Percentiles rank a stretch among this genome's conserved stretches.
Conservation (phyloP, 345 rosid genomes). For the Citrus glauca region DNA sequence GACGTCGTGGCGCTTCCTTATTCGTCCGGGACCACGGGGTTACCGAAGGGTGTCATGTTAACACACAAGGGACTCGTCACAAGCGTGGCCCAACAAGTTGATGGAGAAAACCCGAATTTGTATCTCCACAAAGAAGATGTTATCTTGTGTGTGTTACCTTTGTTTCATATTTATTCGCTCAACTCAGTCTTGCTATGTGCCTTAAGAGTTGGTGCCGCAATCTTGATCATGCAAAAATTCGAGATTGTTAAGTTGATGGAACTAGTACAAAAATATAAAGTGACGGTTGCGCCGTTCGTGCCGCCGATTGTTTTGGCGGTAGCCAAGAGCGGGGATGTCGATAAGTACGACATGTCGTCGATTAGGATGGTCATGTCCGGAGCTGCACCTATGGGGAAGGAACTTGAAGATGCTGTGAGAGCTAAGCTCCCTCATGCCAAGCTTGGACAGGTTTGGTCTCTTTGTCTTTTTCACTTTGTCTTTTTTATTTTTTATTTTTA, state of each 20-base stretch:
- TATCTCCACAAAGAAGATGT: slow-evolving; percentile 53
- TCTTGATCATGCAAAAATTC: slow-evolving; percentile 60
- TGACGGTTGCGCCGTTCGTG: slow-evolving; percentile 56
- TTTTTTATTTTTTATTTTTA: not conserved
- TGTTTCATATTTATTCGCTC: slow-evolving; percentile 60
- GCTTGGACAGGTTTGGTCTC: slow-evolving; percentile 55
- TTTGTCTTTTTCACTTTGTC: too few species aligned
- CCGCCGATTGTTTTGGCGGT: slow-evolving; percentile 57
- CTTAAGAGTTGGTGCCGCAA: slow-evolving; percentile 61
- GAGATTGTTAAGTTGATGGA: slow-evolving; percentile 41
- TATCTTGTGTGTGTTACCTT: slow-evolving; percentile 47
- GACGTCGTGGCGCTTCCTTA: slow-evolving; percentile 69
- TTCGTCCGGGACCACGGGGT: slow-evolving; percentile 75
- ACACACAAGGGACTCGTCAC: slow-evolving; percentile 64
- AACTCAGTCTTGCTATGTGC: slow-evolving; percentile 49
- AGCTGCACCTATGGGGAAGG: slow-evolving; percentile 70
- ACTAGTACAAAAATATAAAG: slow-evolving; percentile 44
- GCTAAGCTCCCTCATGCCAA: slow-evolving; percentile 51
- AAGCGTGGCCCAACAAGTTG: slow-evolving; percentile 65
- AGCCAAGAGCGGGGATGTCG: slow-evolving; percentile 37
- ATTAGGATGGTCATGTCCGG: slow-evolving; percentile 53
- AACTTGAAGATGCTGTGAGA: slow-evolving; percentile 54
- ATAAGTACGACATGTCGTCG: slow-evolving; percentile 50
- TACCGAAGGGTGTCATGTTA: slow-evolving; percentile 77
- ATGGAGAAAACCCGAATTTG: slow-evolving; percentile 67